Conservation (phyloP, 441 rosid species). For the Erodium trifolium region DNA sequence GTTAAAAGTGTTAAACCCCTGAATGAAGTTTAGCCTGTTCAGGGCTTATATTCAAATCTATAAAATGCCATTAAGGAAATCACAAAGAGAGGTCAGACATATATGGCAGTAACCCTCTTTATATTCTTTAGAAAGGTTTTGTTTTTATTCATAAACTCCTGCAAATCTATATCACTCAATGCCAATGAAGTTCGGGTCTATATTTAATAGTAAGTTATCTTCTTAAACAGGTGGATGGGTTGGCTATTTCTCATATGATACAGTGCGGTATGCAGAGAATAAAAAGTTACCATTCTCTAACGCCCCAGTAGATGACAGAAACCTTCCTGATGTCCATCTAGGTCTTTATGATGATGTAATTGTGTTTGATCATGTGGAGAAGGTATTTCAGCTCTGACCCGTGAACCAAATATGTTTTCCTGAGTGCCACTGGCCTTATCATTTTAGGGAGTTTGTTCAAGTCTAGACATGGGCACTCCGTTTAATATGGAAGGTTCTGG, state of each 20-base stretch:
- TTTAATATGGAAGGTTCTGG: background rate
- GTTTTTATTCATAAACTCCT: background rate
- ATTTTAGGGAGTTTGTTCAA: no score
- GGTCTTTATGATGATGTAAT: slow-evolving; percentile 80
- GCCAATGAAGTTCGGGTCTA: background rate
- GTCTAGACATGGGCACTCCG: background rate
- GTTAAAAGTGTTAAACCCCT: no score
- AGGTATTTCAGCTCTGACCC: slow-evolving; percentile 34
- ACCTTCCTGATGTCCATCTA: slow-evolving; percentile 83
- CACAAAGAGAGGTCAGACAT: background rate
- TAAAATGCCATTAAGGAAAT: background rate
- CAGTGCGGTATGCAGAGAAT: slow-evolving; percentile 81
- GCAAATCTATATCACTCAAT: background rate
- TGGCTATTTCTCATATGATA: slow-evolving; percentile 88
- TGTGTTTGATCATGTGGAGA: slow-evolving; percentile 85
- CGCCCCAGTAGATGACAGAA: slow-evolving; percentile 80
- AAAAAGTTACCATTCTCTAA: slow-evolving; percentile 63
- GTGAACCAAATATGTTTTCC: background rate
- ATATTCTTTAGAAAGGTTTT: background rate
- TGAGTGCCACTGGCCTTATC: no score
- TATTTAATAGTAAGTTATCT: slow-evolving; percentile 9
- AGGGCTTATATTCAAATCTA: no score
- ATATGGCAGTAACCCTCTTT: background rate
- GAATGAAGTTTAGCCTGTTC: no score
- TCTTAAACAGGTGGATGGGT: slow-evolving; percentile 83